Percentiles rank a stretch among this genome's conserved stretches.
These are phyloP conservation scores for Blastobotrys aristatus DNA, from an alignment of 1,139 yeast species.

Conservation along the genomic window DNA sequence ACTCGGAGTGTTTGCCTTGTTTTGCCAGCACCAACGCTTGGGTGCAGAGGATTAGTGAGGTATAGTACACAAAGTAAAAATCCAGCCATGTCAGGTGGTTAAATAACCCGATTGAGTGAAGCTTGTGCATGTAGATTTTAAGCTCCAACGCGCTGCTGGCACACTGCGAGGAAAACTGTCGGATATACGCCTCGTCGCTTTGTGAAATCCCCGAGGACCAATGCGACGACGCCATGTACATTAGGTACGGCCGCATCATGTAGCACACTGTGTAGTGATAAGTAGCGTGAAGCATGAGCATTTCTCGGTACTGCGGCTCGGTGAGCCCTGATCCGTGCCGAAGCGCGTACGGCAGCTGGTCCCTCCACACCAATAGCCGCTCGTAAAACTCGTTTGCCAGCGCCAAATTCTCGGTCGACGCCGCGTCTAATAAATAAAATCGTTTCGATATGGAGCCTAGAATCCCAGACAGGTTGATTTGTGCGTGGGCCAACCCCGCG, in stretches of 20 bases:
- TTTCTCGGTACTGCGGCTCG: slow-evolving; percentile 6
- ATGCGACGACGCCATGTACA: slow-evolving; percentile 5
- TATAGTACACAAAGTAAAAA: slow-evolving; percentile 12
- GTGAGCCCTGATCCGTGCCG: slow-evolving; percentile 2
- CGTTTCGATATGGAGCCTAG: slow-evolving; percentile 13
- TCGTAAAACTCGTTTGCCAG: slow-evolving; percentile 10
- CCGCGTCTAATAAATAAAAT: slow-evolving; percentile 13
- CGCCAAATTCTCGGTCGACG: slow-evolving; percentile 9
- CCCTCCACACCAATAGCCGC: slow-evolving; percentile 12
- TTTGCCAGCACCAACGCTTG: slow-evolving; percentile 12
- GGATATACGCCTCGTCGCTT: slow-evolving; percentile 6
- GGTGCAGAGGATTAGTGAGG: slow-evolving; percentile 9
- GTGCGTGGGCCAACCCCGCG: slow-evolving; percentile 6
- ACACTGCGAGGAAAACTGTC: slow-evolving; percentile 12
- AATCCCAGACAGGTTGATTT: slow-evolving; percentile 10
- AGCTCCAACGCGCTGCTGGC: slow-evolving; percentile 12
- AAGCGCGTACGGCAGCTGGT: slow-evolving; percentile 11
- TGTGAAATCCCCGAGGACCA: background rate
- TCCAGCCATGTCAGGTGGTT: slow-evolving; percentile 10
- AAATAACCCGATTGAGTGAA: slow-evolving; percentile 11
- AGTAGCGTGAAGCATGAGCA: slow-evolving; percentile 8
- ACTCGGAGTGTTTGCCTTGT: slow-evolving; percentile 7
- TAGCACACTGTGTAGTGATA: slow-evolving; percentile 14
- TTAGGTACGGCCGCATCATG: slow-evolving; percentile 13
- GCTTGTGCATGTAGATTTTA: slow-evolving; percentile 10